Percentiles rank a stretch among this genome's conserved stretches.
phyloP scores from a whole-genome alignment of 345 rosid genomes.

The Rhizophora mangle region DNA sequence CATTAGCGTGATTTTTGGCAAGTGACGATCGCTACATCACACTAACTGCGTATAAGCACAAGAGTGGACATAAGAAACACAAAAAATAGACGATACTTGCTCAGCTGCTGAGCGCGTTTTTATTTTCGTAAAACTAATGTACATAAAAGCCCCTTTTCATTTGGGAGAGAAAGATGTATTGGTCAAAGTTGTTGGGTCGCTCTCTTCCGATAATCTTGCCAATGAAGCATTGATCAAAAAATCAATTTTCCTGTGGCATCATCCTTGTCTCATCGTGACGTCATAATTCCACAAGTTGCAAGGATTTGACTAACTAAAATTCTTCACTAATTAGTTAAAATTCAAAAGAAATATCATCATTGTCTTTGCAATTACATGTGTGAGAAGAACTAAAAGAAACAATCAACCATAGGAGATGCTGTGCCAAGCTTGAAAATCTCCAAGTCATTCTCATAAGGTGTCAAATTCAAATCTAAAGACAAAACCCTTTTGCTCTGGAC shows the following conservation, averaged over 20 bases:
- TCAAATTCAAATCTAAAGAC: slow-evolving; percentile 63
- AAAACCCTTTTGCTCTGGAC: slow-evolving; percentile 44
- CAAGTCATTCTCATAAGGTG: slow-evolving; percentile 60
- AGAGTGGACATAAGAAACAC: too few species aligned
- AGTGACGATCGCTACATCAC: too few species aligned
- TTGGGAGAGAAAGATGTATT: too few species aligned
- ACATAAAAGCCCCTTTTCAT: too few species aligned
- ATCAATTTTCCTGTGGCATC: background rate
- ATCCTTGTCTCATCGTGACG: slow-evolving; percentile 10
- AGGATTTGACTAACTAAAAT: background rate
- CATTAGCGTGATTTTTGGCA: too few species aligned
- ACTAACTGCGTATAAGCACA: too few species aligned
- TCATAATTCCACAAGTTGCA: slow-evolving; percentile 1
- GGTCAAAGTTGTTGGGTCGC: background rate
- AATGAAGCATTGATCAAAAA: background rate
- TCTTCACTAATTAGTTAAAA: background rate
- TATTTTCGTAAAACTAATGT: too few species aligned
- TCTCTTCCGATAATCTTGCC: background rate
- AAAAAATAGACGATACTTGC: too few species aligned
- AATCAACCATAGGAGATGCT: slow-evolving; percentile 30
- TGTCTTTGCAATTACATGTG: background rate
- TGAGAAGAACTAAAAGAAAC: slow-evolving; percentile 27
- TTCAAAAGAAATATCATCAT: background rate
- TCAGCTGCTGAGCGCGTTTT: too few species aligned
- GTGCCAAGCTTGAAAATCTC: slow-evolving; percentile 41